Conservation (phyloP, 2,329 filamentous ascomycete species). For the Macrophomina pseudophaseolina region DNA sequence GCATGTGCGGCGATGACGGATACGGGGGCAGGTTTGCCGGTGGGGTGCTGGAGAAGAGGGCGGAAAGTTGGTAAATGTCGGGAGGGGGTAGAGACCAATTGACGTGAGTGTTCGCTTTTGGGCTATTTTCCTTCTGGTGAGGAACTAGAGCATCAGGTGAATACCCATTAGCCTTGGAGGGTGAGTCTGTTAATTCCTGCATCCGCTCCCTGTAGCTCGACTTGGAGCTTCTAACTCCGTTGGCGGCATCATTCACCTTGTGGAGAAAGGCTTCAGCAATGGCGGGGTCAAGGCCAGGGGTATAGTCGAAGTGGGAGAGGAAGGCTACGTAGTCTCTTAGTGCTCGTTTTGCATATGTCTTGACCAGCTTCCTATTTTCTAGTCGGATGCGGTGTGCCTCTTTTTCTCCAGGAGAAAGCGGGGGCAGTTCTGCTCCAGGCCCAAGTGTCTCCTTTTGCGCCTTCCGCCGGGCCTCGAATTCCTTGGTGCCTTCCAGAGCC, state of each 20-base stretch:
- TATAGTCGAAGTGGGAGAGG: slow-evolving; percentile 77
- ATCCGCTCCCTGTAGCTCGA: slow-evolving; percentile 1
- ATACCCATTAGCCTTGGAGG: not conserved
- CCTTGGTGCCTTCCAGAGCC: slow-evolving; percentile 58
- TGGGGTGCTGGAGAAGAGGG: slow-evolving; percentile 73
- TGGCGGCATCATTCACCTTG: slow-evolving; percentile 63
- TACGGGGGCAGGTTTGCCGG: slow-evolving; percentile 71
- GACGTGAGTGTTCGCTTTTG: not conserved
- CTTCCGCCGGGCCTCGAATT: slow-evolving; percentile 40
- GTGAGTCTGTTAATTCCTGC: slow-evolving; percentile 2
- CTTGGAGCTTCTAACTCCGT: not conserved
- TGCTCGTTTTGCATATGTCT: slow-evolving; percentile 75
- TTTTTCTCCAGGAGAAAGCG: slow-evolving; percentile 52
- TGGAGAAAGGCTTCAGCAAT: slow-evolving; percentile 63
- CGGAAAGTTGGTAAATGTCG: slow-evolving; percentile 61
- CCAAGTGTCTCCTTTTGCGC: slow-evolving; percentile 33
- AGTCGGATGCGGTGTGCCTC: slow-evolving; percentile 55
- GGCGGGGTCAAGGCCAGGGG: slow-evolving; percentile 69
- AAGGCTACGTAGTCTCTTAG: slow-evolving; percentile 76
- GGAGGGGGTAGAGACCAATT: slow-evolving; percentile 51
- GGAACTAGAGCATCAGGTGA: slow-evolving; percentile 15
- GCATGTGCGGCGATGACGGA: slow-evolving; percentile 53
- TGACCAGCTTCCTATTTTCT: slow-evolving; percentile 71
- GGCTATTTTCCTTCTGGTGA: not conserved
- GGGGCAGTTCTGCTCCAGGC: slow-evolving; percentile 37